Evolutionary conservation across 495 filamentous ascomycete species (phyloP).

Genomic region (Aspergillus biplanus): DNA sequence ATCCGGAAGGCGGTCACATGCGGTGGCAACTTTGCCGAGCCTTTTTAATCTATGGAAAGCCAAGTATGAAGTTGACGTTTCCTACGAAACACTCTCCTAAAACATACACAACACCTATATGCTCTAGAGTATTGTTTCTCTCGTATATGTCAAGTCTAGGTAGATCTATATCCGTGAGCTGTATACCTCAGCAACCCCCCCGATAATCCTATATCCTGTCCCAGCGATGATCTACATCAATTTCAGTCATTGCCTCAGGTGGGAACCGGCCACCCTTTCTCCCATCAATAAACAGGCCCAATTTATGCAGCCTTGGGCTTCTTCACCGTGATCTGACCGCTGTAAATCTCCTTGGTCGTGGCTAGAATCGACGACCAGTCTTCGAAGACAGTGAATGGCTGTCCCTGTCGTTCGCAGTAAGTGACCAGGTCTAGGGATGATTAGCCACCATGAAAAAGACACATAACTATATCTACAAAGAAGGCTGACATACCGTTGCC

Average conservation of each 20-base stretch:
- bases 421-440: slow-evolving; percentile 68
- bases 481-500: slow-evolving; percentile 68
- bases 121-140: slow-evolving; percentile 1
- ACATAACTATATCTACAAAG: not conserved
- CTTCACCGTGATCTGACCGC: slow-evolving; percentile 52
- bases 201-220: not conserved
- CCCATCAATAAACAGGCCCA: not conserved
- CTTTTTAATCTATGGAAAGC: not conserved
- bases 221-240: not conserved
- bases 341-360: slow-evolving; percentile 73
- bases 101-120: not conserved
- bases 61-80: not conserved
- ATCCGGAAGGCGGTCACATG: slow-evolving; percentile 21
- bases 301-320: slow-evolving; percentile 28
- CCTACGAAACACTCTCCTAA: too few species aligned
- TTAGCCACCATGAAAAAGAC: slow-evolving; percentile 10
- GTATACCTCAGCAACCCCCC: not conserved
- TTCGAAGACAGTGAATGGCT: slow-evolving; percentile 81
- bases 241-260: slow-evolving; percentile 2
- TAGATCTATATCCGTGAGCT: slow-evolving; percentile 1
- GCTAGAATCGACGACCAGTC: slow-evolving; percentile 76
- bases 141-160: slow-evolving; percentile 7
- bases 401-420: slow-evolving; percentile 75
- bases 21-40: slow-evolving; percentile 18
- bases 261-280: slow-evolving; percentile 12